Base-by-base conservation (phyloP, 495 filamentous ascomycete species). In the Durotheca rogersii region DNA sequence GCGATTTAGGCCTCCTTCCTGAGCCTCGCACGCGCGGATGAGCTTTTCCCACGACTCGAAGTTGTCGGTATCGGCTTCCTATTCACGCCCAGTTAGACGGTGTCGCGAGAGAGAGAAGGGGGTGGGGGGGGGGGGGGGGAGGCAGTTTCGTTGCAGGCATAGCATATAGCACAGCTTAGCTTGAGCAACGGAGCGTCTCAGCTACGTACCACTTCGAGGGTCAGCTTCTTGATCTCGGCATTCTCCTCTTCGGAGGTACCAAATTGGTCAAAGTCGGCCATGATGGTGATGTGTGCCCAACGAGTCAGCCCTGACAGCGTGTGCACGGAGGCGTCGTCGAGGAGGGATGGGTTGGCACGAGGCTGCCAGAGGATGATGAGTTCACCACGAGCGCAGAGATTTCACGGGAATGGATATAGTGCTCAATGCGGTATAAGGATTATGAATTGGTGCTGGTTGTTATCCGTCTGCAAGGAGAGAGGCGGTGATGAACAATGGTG, bases 31-130 rank as follows among this genome's bases (percentile, higher is more conserved):
- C 12, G 83, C 81, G 54, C 83, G 83, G 47, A 96, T 83, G 16
- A 97, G 84, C 67, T 88, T 89, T 72, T 96, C 93, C 93, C 93
- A 99, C 17, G 83, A 82, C 59, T 96, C 91, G 62, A 93, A 96
- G 68, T 88, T 89, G 70, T 99, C 93, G 2, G 90, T 80, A 53
- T 96, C 86, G 54, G 87, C 82, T 52, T 81, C 73, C 78, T 81
- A 56, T 32, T 25, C 18, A 32, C 14, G 23, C 3, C 15, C 18
- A 17, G 52, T 60, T 48, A 57, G 40, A 23, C 37, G 42, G 20
- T 18, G 33, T n/a, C 29, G 37, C n/a, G n/a, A n/a, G n/a, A n/a
- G n/a, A n/a, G n/a, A n/a, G n/a, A n/a, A n/a, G n/a, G n/a, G n/a
- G n/a, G n/a, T n/a, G n/a, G n/a, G n/a, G n/a, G n/a, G n/a, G n/a